phyloP scores from a whole-genome alignment of 2,329 filamentous ascomycete genomes.

The Fusarium hainanense region DNA sequence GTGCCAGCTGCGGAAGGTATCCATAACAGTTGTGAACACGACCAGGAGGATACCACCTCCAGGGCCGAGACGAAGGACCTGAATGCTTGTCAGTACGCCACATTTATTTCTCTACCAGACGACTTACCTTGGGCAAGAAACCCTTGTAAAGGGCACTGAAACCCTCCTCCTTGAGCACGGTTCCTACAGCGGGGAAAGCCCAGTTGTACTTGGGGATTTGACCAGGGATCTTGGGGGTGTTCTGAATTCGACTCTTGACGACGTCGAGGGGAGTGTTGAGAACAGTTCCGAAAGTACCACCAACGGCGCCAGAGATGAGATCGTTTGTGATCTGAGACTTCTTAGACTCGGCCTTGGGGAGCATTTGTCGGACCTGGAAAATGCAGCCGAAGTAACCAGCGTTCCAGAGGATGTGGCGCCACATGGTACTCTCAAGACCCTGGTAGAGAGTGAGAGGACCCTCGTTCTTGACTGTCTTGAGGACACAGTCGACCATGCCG shows the following conservation, averaged over 20 bases:
- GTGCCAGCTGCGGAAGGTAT: slow-evolving; percentile 82
- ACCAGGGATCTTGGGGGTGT: slow-evolving; percentile 85
- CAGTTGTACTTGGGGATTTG: slow-evolving; percentile 96
- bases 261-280: slow-evolving; percentile 97
- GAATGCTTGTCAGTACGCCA: slow-evolving; percentile 5
- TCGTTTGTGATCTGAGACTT: slow-evolving; percentile 86
- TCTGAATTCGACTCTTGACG: slow-evolving; percentile 98
- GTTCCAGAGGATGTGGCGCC: slow-evolving; percentile 93
- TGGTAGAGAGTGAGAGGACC: slow-evolving; percentile 93
- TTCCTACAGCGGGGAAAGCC: slow-evolving; percentile 89
- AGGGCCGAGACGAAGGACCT: slow-evolving; percentile 63
- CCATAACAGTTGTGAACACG: slow-evolving; percentile 88
- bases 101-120: slow-evolving; percentile 40
- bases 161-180: slow-evolving; percentile 92
- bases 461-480: slow-evolving; percentile 85
- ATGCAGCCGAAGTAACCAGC: slow-evolving; percentile 98
- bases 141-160: slow-evolving; percentile 95
- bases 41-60: slow-evolving; percentile 79
- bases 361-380: slow-evolving; percentile 89
- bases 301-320: slow-evolving; percentile 84
- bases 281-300: slow-evolving; percentile 89
- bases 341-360: slow-evolving; percentile 86
- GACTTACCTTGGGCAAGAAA: slow-evolving; percentile 94
- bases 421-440: slow-evolving; percentile 94
- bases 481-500: slow-evolving; percentile 82